Conservation (phyloP, 257 asterid species). For the Solanum corneliomulleri region DNA sequence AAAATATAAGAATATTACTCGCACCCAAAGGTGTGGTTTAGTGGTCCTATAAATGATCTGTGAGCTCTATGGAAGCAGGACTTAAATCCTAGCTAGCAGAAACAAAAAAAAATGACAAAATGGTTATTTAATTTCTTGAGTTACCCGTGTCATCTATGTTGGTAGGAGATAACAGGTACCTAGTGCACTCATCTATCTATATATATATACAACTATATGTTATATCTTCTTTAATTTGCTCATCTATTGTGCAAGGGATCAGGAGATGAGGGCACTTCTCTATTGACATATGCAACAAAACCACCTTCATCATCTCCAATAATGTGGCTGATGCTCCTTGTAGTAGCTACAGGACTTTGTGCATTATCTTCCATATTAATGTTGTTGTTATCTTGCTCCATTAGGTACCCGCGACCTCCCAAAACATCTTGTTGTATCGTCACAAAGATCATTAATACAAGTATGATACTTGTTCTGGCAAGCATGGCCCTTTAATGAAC, state of each 20-base stretch:
- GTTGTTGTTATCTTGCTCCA: background rate
- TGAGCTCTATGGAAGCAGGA: background rate
- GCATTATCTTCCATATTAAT: background rate
- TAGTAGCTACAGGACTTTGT: background rate
- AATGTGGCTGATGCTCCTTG: background rate
- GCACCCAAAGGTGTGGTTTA: background rate
- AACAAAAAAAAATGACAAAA: background rate
- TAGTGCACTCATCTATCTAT: background rate
- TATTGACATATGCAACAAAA: conserved; percentile 16
- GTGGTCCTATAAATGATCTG: background rate
- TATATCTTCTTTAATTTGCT: background rate
- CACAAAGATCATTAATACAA: conserved; percentile 1
- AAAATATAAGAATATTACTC: background rate
- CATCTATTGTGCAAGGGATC: conserved; percentile 31
- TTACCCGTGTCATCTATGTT: background rate
- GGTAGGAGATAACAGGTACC: background rate
- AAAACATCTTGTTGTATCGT: conserved; percentile 2
- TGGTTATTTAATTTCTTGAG: background rate
- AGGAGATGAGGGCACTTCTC: conserved; percentile 35
- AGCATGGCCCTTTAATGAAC: background rate
- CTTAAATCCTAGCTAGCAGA: background rate
- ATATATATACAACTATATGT: background rate
- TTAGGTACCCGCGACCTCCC: conserved; percentile 13
- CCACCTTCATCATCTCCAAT: conserved; percentile 3
- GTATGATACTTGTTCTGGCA: background rate